Base-by-base conservation (phyloP, 805 yeast species). In the Lachancea cidri region DNA sequence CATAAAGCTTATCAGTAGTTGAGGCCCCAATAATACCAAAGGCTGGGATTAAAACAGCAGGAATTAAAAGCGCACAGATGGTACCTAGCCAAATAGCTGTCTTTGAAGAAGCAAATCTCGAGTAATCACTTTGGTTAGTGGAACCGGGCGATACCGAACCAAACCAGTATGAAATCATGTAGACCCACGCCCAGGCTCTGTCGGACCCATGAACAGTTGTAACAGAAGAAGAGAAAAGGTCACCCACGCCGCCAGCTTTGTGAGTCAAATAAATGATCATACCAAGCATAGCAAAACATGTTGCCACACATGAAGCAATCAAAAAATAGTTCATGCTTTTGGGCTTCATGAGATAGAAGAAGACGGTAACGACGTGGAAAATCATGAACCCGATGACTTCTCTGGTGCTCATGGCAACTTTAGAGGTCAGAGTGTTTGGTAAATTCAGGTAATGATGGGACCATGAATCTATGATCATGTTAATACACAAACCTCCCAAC, bases 131-230 rank as follows among this genome's bases (percentile, higher is more conserved):
- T 43, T 62, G 66, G 39, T 66, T 63, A 17, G 65, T 50, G 19
- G 64, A 58, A 25, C 68, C 71, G 5, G 72, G 65, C 19, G 69
- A 64, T 2, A 69, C 62, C 2, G 67, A 60, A 17, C 73, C 69
- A 33, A 67, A 68, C 70, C 71, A 67, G 40, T 64, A 62, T 8
- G 68, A 62, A 20, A 68, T 62, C 60, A 64, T 64, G 45, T 69
- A 66, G 13, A 69, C 59, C 69, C 72, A 69, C 30, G 62, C 61
- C 70, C 71, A 67, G 15, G 68, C 71, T 36, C 63, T 52, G 5
- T 56, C 61, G 4, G 65, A 64, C 42, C 66, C 70, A 15, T 50
- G 58, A 36, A 55, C 59, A 33, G 57, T 59, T 17, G 60, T 50
- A 20, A 47, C 38, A 6, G 58, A 47, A 17, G 50, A 57, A 7